Base-by-base conservation (phyloP, 305 asterid genomes). In the Nicotiana rustica region DNA sequence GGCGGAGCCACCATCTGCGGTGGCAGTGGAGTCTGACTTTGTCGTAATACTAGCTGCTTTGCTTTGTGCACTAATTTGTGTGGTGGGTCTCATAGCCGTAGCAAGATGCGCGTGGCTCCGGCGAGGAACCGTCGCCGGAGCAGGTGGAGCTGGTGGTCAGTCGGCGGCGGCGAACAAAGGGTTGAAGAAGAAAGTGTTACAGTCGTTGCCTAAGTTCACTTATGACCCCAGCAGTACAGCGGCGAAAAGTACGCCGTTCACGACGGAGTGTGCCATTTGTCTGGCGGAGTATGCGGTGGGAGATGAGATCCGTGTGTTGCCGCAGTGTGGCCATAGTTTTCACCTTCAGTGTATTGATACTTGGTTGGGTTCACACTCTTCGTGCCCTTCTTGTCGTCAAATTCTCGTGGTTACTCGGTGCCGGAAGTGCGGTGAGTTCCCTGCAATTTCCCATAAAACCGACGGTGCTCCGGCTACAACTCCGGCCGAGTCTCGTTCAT, bases 51-150 rank as follows among this genome's bases (percentile, higher is more conserved):
- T 90, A 8, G 94, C 95, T 31, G 91, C 95, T 38, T 75, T 92
- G 25, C 90, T 92, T 18, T 92, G 95, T 66, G 91, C 95, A 4
- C 57, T 92, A 14, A 88, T 92, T 21, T 89, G 93, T 78, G 89
- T 88, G 38, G 89, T 88, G 14, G 95, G 93, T 4, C 90, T 92
- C 7, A 64, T 90, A 25, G 90, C 92, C 3, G 88, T 90, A 8
- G 92, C 91, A 14, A 89, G 95, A n/a, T 90, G 95, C 79, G 90
- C 92, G 79, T 88, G 95, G 91, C 93, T 89, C 84, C 89, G 93
- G 77, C 91, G 90, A 18, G 86, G 86, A 6, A 69, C 78, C 75
- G 47, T 79, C 12, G 87, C 66, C 0, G 21, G 25, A 5, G 78
- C 84, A 1, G 66, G 49, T 17, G 82, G 85, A 14, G 18, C 61